Conservation (phyloP, 139 green algal genomes). For the Haematococcus sp. region DNA sequence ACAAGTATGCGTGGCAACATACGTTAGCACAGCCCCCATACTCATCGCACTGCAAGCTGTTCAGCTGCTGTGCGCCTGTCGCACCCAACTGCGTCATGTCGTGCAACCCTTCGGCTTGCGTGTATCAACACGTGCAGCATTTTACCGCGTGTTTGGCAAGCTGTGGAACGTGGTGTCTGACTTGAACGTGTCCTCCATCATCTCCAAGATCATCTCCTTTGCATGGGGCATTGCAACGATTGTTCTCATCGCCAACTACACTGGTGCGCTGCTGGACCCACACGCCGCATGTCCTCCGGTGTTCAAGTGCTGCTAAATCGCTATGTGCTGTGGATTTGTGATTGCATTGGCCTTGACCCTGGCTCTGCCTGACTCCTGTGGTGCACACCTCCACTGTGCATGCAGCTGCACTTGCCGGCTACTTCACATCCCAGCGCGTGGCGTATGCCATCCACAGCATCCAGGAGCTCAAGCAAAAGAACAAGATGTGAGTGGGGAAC, state of each 20-base stretch:
- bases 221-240: not conserved
- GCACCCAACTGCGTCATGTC: too few species aligned
- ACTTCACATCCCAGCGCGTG: not conserved
- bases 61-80: too few species aligned
- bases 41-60: too few species aligned
- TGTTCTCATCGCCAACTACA: constrained; percentile 6
- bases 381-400: not conserved
- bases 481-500: not conserved
- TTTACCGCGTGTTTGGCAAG: constrained; percentile 7
- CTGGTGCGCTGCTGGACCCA: too few species aligned
- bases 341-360: not conserved
- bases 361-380: not conserved
- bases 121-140: too few species aligned
- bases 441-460: not conserved
- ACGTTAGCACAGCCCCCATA: too few species aligned
- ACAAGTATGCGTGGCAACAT: not conserved
- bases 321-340: not conserved
- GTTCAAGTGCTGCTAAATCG: not conserved
- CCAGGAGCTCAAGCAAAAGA: not conserved
- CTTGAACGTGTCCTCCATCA: constrained; percentile 1
- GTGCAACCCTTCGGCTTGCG: too few species aligned
- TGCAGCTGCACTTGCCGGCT: not conserved
- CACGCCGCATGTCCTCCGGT: too few species aligned
- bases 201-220: not conserved
- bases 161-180: not conserved